Base-by-base conservation (phyloP, 164 flowering plant species). In the Tetracentron sinense region DNA sequence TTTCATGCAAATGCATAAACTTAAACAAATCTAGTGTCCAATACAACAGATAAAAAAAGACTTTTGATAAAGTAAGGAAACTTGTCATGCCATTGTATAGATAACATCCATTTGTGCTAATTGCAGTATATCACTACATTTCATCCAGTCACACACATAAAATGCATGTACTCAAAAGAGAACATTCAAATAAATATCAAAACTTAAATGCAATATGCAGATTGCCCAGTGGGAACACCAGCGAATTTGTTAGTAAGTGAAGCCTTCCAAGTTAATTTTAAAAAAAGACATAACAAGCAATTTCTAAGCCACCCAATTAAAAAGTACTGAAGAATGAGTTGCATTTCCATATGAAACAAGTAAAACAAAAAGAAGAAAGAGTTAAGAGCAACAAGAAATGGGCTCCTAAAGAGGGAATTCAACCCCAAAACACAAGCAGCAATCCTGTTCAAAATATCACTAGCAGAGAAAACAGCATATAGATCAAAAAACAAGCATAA, bases 401-500 rank as follows among this genome's bases (percentile, higher is more conserved):
- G 22, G 30, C 35, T 10, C 21, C 19, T 17, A 47, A 15, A 30
- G 10, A 12, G 38, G 19, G 8, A 4, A 27, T 23, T 58, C 38
- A 28, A 15, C 28, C 28, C 21, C 31, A 35, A 23, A 20, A 28
- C 29, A n/a, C 12, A 26, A 42, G 25, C 7, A 53, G 11, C 35
- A 31, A 44, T 14, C 27, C 59, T 14, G 20, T 55, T 80, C 78
- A 92, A 63, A 88, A 92, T 68, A 92, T 66, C 10, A 89, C 88
- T 27, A 92, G 77, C 79, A 92, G 64, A 1, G 96, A 88, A 62
- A 92, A 89, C 35, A 92, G 69, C 66, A 80, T 72, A 72, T 86
- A 92, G 60, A 92, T 85, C 84, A 92, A 82, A 69, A 83, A 85
- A 73, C 95, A 86, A 0, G 98, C 91, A 62, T 89, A 92, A 62